phyloP scores from a whole-genome alignment of 805 yeast species.

The Tetrapisispora pingtungensis region DNA sequence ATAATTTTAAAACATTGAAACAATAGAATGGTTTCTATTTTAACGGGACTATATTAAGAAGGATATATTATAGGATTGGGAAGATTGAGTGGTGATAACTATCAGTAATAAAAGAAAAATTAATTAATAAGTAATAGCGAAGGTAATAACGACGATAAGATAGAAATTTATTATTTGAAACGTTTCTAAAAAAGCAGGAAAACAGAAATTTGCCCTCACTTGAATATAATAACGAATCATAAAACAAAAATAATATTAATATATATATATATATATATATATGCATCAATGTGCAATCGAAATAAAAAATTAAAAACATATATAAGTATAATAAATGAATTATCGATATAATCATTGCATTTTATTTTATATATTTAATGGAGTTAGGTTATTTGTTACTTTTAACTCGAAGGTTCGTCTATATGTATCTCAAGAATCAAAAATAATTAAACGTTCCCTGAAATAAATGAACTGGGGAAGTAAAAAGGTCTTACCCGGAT shows the following conservation, averaged over 20 bases:
- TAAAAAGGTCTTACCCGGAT: slow-evolving; percentile 65
- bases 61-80: not conserved
- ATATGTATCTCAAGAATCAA: too few relatives aligned
- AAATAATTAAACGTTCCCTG: too few relatives aligned
- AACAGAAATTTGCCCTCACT: not conserved
- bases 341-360: too few relatives aligned
- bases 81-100: not conserved
- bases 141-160: not conserved
- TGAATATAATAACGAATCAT: not conserved
- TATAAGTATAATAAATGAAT: too few relatives aligned
- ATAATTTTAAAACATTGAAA: not conserved
- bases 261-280: not conserved
- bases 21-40: not conserved
- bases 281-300: not conserved
- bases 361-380: too few relatives aligned
- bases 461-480: too few relatives aligned
- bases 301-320: not conserved
- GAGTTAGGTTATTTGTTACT: too few relatives aligned
- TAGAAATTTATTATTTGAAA: not conserved
- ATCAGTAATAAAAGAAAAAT: not conserved
- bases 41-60: not conserved
- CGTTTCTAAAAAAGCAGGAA: not conserved
- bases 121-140: not conserved
- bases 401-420: too few relatives aligned
- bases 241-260: slow-evolving; percentile 1